A percentile compares a stretch with the other conserved stretches of the same genome.
Conservation (phyloP, 371 early-diverging fungal genomes). For the Basidiobolus meristosporus region DNA sequence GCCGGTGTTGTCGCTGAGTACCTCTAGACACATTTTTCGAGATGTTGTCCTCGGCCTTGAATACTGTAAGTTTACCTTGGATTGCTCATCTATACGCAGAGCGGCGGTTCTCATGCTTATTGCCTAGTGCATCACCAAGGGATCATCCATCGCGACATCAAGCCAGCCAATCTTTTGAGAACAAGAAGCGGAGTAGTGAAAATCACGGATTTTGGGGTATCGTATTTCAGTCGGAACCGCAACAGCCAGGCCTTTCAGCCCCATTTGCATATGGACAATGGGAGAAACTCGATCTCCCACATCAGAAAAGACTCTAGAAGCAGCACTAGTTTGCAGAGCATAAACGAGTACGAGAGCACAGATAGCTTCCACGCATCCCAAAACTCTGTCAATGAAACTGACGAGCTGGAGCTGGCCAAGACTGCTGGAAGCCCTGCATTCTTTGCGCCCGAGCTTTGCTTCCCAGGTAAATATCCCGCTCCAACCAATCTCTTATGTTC, state of each 20-base stretch:
- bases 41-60: conserved; percentile 83
- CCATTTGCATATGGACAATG: too few relatives aligned
- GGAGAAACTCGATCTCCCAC: too few relatives aligned
- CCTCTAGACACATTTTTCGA: conserved; percentile 65
- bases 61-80: conserved; percentile 22
- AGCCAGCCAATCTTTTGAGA: conserved; percentile 79
- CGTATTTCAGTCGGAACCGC: conserved; percentile 28
- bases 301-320: too few relatives aligned
- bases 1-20: conserved; percentile 39
- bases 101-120: background rate
- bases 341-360: too few relatives aligned
- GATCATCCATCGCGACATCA: conserved; percentile 89
- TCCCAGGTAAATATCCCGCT: conserved; percentile 23
- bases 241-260: background rate
- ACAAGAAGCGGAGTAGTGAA: conserved; percentile 60
- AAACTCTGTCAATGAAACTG: background rate
- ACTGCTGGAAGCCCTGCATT: conserved; percentile 96
- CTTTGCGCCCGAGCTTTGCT: conserved; percentile 92
- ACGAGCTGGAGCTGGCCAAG: conserved; percentile 70
- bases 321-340: too few relatives aligned
- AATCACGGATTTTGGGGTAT: conserved; percentile 92
- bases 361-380: too few relatives aligned
- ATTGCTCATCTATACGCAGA: too few relatives aligned
- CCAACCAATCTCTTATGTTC: background rate
- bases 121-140: conserved; percentile 70